Evolutionary conservation across 305 asterid species (phyloP), one percentile per base, ranked within the genome.

Genomic region (Fraxinus floribunda): DNA sequence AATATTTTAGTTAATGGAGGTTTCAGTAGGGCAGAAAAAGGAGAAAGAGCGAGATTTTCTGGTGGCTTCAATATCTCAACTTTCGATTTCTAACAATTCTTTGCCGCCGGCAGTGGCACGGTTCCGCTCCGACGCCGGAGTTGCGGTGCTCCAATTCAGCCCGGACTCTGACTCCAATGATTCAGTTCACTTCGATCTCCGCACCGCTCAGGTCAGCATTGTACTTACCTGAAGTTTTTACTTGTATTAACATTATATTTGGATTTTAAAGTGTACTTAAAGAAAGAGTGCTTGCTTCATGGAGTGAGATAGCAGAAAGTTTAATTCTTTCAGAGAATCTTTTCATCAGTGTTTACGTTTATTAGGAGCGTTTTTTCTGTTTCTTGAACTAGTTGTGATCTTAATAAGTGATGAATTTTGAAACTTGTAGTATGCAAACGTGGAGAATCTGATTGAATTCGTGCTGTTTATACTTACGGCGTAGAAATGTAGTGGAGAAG

Each of bases 91-190:
- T 7, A 88, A 84, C 81, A 82, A 82, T 41, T 84, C 91, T 66
- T 88, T 91, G 77, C 88, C 89, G 78, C 93, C 92, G 64, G 90
- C 86, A 85, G 87, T 90, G 78, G 95, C 93, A 82, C 88, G 95
- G 81, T 92, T 94, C 75, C 76, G 88, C 79, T 80, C 90, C 64
- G 92, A 85, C 16, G 88, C 92, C 75, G 89, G 90, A 46, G 15
- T 78, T 0, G 30, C 79, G 11, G 81, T 84, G 86, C 98, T 95
- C 74, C 88, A 86, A 20, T 88, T 95, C 77, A 89, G 79, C 39
- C 76, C 75, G 18, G 93, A 90, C 78, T 86, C 92, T 26, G 89
- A 89, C 70, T 80, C 91, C 79, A 79, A 71, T 62, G 88, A 78
- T 64, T 77, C 82, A 77, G 84, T 89, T 82, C 89, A 85, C 85